These are phyloP conservation scores for Eimeria acervulina DNA, from an alignment of 169 alveolate species.

Conservation along the genomic window DNA sequence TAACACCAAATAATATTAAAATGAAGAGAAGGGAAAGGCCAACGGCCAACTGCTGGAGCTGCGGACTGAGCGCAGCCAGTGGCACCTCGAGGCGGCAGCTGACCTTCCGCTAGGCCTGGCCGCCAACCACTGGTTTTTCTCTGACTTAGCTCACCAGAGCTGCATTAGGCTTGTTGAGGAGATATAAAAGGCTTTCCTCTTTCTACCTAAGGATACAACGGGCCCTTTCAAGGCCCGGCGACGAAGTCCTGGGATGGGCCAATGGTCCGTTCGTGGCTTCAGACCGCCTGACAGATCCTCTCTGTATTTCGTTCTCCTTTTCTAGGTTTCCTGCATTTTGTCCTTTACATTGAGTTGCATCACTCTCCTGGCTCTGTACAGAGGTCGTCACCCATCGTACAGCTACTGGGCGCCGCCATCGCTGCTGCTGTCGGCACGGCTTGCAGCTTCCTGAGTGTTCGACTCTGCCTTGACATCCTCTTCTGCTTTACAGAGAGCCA, in stretches of 20 bases:
- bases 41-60: neutral
- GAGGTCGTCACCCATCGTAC: neutral
- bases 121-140: neutral
- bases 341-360: neutral
- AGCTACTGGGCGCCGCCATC: neutral
- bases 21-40: neutral
- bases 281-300: neutral
- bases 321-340: neutral
- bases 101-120: neutral
- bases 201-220: neutral
- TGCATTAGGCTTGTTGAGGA: neutral
- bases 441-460: neutral
- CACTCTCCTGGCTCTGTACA: neutral
- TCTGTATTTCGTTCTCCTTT: neutral
- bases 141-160: neutral
- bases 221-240: neutral
- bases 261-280: conserved; percentile 5
- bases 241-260: conserved; percentile 4
- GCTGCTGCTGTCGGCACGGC: neutral
- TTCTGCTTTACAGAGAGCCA: neutral
- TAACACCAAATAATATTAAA: neutral
- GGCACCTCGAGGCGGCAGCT: conserved; percentile 15
- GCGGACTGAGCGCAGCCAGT: neutral
- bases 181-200: neutral
- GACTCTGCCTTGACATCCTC: neutral